phyloP scores from a whole-genome alignment of 2,329 filamentous ascomycete species.

The Hypoxylon sp. region DNA sequence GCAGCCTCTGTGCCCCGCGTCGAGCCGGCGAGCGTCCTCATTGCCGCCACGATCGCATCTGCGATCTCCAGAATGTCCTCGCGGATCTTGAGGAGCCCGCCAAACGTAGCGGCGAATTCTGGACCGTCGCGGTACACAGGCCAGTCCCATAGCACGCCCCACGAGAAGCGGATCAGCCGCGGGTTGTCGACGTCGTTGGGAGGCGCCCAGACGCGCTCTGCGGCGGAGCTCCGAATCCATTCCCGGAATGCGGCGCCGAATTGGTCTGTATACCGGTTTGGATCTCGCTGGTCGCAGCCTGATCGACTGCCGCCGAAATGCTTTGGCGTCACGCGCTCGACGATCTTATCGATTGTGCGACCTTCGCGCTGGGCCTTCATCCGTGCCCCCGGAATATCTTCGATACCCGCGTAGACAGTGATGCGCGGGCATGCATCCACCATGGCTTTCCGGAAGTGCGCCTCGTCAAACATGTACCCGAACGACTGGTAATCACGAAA shows the following conservation, averaged over 20 bases:
- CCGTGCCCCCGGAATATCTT: conserved; percentile 57
- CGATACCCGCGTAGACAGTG: conserved; percentile 55
- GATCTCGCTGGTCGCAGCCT: conserved; percentile 58
- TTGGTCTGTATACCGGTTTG: conserved; percentile 57
- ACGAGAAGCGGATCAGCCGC: conserved; percentile 57
- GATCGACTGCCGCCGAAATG: conserved; percentile 54
- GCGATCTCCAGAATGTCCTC: conserved; percentile 52
- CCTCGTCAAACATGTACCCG: conserved; percentile 62
- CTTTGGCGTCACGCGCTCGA: conserved; percentile 59
- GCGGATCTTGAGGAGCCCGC: conserved; percentile 61
- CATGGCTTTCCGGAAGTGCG: conserved; percentile 59
- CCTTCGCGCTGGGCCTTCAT: conserved; percentile 50
- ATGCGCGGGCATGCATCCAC: conserved; percentile 58
- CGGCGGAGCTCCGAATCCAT: conserved; percentile 47
- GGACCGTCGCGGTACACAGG: conserved; percentile 62
- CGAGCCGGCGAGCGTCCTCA: conserved; percentile 46
- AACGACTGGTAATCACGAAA: conserved; percentile 57
- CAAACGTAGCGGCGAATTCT: conserved; percentile 61
- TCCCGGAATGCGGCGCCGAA: conserved; percentile 55
- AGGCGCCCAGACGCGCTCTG: conserved; percentile 39
- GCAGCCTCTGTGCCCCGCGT: conserved; percentile 34
- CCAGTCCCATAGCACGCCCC: conserved; percentile 63
- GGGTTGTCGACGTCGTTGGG: conserved; percentile 50
- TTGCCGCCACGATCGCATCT: conserved; percentile 36
- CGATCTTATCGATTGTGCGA: conserved; percentile 38